Percentiles rank a stretch among this genome's conserved stretches.
These are phyloP conservation scores for Phaeosphaeria sp. DNA, from an alignment of 2,329 filamentous ascomycete genomes.

Conservation along the genomic window DNA sequence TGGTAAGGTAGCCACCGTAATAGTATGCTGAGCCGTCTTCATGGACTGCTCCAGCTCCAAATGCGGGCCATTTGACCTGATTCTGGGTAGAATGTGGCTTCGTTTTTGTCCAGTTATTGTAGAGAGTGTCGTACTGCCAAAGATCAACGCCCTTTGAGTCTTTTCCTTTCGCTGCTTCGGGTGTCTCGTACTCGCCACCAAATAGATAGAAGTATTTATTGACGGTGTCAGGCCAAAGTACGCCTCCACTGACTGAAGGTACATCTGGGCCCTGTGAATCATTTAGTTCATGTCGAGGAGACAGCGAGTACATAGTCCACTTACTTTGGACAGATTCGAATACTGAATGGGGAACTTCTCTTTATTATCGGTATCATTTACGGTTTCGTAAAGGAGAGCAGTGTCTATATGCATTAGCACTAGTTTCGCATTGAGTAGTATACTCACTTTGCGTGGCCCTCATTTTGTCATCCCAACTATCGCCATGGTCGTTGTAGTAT, in stretches of 20 bases:
- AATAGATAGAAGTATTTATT: conserved; percentile 69
- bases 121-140: conserved; percentile 62
- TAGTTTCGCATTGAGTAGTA: background rate
- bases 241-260: conserved; percentile 53
- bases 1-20: conserved; percentile 66
- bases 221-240: conserved; percentile 64
- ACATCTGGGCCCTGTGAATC: conserved; percentile 59
- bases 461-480: conserved; percentile 50
- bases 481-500: conserved; percentile 55
- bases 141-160: conserved; percentile 50
- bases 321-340: conserved; percentile 19
- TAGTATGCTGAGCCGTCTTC: conserved; percentile 57
- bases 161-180: conserved; percentile 10
- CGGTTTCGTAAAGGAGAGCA: conserved; percentile 62
- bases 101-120: conserved; percentile 61
- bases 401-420: conserved; percentile 49
- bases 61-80: conserved; percentile 19
- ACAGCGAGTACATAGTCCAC: background rate
- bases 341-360: conserved; percentile 16
- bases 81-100: conserved; percentile 27
- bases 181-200: conserved; percentile 59
- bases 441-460: conserved; percentile 61
- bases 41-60: conserved; percentile 18
- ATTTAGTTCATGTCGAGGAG: conserved; percentile 51
- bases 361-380: conserved; percentile 38